Evolutionary conservation across 1,139 yeast species (phyloP).

Genomic region (Meyerozyma smithsonii): DNA sequence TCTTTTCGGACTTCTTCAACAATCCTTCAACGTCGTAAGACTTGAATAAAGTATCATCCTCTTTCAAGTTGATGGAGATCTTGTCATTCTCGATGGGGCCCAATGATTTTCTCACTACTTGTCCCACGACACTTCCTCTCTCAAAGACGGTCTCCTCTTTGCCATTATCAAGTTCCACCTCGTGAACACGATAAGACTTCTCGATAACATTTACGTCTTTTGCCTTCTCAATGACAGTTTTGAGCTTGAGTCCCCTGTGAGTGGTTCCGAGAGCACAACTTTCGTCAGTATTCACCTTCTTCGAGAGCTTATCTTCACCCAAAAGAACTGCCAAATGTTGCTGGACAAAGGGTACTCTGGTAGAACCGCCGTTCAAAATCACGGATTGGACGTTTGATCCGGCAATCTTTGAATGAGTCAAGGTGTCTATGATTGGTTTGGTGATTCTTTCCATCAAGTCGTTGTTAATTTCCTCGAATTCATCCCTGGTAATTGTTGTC

Average conservation of each 20-base stretch:
- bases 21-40: conserved; percentile 29
- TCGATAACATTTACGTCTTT: conserved; percentile 62
- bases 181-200: conserved; percentile 42
- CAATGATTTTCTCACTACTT: conserved; percentile 25
- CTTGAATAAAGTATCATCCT: conserved; percentile 48
- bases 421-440: conserved; percentile 53
- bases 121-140: conserved; percentile 33
- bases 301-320: conserved; percentile 64
- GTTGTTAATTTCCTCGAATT: conserved; percentile 60
- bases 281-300: conserved; percentile 93
- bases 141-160: conserved; percentile 36
- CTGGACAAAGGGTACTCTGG: conserved; percentile 87
- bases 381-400: conserved; percentile 55
- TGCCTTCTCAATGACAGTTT: conserved; percentile 48
- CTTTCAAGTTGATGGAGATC: conserved; percentile 45
- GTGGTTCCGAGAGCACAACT: conserved; percentile 90
- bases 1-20: conserved; percentile 32
- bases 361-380: conserved; percentile 85
- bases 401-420: conserved; percentile 25
- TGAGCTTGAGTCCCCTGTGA: conserved; percentile 61
- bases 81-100: conserved; percentile 25
- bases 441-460: conserved; percentile 43
- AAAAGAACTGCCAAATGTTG: conserved; percentile 48
- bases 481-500: conserved; percentile 61
- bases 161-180: conserved; percentile 28